Percentiles rank a stretch among this genome's conserved stretches.
Evolutionary conservation across 208 protist species (phyloP).

Genomic region (Leishmania guyanensis): DNA sequence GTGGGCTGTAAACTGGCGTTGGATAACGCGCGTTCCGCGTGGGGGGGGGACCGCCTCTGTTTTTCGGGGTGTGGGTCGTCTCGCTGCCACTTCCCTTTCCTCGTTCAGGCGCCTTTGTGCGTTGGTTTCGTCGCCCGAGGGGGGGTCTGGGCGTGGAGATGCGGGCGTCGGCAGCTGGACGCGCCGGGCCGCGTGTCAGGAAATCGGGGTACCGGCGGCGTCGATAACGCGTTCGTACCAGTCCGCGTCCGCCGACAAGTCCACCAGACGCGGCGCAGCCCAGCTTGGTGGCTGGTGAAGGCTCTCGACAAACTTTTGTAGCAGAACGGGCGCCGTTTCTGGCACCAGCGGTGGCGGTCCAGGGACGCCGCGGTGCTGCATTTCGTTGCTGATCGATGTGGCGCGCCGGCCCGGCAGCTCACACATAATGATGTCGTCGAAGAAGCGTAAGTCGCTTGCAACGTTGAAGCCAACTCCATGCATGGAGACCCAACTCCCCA

Average conservation of each 20-base stretch:
- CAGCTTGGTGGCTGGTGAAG: slow-evolving; percentile 36
- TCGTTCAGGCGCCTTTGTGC: background rate
- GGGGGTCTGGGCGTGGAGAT: background rate
- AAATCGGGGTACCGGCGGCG: background rate
- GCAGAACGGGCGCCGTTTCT: slow-evolving; percentile 15
- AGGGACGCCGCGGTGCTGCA: slow-evolving; percentile 16
- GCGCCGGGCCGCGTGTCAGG: background rate
- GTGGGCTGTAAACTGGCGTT: background rate
- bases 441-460: slow-evolving; percentile 59
- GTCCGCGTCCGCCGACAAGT: slow-evolving; percentile 29
- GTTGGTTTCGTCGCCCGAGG: background rate
- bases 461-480: slow-evolving; percentile 87
- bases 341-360: slow-evolving; percentile 6
- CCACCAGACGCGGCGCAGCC: slow-evolving; percentile 25
- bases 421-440: slow-evolving; percentile 87
- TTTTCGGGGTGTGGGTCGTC: background rate
- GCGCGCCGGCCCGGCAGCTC: slow-evolving; percentile 70
- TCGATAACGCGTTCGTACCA: slow-evolving; percentile 38
- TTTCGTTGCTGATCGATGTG: slow-evolving; percentile 61
- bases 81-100: background rate
- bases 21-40: background rate
- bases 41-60: no score
- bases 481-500: slow-evolving; percentile 91
- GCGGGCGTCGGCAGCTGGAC: no score
- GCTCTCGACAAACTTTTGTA: slow-evolving; percentile 40